Evolutionary conservation across 768 basidiomycete genomes (phyloP).

Genomic region (Pluteus cervinus): DNA sequence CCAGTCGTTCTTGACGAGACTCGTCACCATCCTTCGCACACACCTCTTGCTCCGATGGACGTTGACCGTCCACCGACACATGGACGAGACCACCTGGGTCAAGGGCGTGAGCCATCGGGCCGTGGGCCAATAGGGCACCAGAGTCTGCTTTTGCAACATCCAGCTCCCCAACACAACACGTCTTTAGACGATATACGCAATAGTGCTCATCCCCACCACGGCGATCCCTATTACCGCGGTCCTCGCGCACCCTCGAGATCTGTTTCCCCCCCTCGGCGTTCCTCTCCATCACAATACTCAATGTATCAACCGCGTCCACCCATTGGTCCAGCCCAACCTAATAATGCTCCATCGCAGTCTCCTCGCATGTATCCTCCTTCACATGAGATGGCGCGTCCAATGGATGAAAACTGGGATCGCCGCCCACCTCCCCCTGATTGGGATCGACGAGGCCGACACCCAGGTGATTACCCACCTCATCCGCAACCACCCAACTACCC

Average conservation of each 20-base stretch:
- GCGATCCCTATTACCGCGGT: conserved; percentile 48
- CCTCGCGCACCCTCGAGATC: conserved; percentile 53
- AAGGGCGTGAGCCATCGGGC: conserved; percentile 35
- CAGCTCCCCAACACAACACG: conserved; percentile 53
- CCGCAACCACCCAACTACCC: conserved; percentile 29
- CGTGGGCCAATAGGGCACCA: conserved; percentile 55
- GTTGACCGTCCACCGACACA: conserved; percentile 54
- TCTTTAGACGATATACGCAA: conserved; percentile 47
- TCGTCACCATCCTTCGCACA: conserved; percentile 61
- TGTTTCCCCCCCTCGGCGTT: conserved; percentile 56
- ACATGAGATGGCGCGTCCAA: conserved; percentile 40
- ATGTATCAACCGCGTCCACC: conserved; percentile 44
- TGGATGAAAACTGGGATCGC: conserved; percentile 57
- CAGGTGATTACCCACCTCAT: conserved; percentile 35
- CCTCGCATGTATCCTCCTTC: conserved; percentile 45
- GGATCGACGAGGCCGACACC: conserved; percentile 41
- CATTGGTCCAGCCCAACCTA: conserved; percentile 47
- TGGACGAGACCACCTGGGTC: conserved; percentile 49
- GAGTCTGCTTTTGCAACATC: conserved; percentile 60
- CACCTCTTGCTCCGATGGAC: conserved; percentile 77
- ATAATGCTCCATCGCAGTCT: conserved; percentile 43
- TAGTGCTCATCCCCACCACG: conserved; percentile 42
- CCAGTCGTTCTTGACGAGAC: conserved; percentile 75
- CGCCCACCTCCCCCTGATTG: conserved; percentile 45
- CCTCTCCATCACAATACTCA: conserved; percentile 42